Conservation (phyloP, 441 rosid species). For the Cnidoscolus chayamansa region DNA sequence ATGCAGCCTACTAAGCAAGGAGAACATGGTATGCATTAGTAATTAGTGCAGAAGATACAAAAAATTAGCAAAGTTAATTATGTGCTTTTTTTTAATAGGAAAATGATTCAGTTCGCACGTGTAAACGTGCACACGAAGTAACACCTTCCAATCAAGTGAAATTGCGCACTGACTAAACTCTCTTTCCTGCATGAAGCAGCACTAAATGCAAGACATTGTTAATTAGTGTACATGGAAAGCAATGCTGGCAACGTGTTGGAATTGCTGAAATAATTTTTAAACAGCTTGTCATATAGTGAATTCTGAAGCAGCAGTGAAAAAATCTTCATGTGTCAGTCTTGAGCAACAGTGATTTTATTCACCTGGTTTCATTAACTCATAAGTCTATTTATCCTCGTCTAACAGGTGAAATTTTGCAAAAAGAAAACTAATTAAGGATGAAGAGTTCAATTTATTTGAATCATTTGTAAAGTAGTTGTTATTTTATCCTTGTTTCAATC, state of each 20-base stretch:
- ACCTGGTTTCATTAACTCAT: neutral
- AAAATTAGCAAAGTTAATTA: no score
- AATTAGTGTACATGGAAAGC: neutral
- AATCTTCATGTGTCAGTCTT: neutral
- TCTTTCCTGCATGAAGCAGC: neutral
- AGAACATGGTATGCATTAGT: neutral
- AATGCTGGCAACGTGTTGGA: neutral
- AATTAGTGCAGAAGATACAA: no score
- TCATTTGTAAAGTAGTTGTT: neutral
- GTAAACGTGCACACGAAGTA: no score
- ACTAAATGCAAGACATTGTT: neutral
- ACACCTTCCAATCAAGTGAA: no score
- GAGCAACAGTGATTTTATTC: neutral
- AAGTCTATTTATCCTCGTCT: neutral
- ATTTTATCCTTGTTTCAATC: neutral
- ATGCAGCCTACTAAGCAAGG: neutral
- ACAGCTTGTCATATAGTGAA: neutral
- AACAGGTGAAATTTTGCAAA: no score
- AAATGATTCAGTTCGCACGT: no score
- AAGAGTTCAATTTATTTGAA: neutral
- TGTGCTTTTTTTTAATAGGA: neutral
- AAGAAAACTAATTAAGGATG: no score
- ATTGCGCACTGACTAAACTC: no score
- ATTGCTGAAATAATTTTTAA: neutral
- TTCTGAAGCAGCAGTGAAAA: neutral